Evolutionary conservation across 306 rosid species (phyloP).

Genomic region (Malus orientalis): DNA sequence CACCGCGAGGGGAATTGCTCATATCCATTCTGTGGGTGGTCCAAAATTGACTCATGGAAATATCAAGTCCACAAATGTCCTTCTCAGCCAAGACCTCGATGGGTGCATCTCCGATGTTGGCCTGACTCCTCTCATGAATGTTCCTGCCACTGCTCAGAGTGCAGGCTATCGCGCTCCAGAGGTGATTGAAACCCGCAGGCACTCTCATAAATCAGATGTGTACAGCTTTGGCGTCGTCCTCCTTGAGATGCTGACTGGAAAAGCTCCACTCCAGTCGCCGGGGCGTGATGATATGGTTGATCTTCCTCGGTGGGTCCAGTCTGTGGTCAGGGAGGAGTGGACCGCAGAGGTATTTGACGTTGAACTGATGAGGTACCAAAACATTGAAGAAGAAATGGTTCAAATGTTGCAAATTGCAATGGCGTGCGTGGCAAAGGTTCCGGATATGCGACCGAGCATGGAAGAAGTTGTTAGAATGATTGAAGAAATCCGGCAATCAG

Average conservation of each 20-base stretch:
- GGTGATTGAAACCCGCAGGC: slow-evolving; percentile 81
- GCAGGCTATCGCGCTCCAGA: slow-evolving; percentile 96
- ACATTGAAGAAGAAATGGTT: slow-evolving; percentile 95
- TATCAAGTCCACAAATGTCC: slow-evolving; percentile 82
- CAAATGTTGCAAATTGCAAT: slow-evolving; percentile 95
- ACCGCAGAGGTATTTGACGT: slow-evolving; percentile 93
- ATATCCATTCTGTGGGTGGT: slow-evolving; percentile 76
- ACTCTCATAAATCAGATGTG: slow-evolving; percentile 86
- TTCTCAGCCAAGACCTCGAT: slow-evolving; percentile 63
- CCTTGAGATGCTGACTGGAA: slow-evolving; percentile 86
- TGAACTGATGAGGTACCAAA: slow-evolving; percentile 85
- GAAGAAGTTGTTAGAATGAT: slow-evolving; percentile 84
- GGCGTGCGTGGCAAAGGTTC: slow-evolving; percentile 84
- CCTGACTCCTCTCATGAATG: slow-evolving; percentile 73
- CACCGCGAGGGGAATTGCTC: slow-evolving; percentile 77
- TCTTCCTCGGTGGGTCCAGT: slow-evolving; percentile 97
- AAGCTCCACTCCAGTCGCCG: slow-evolving; percentile 85
- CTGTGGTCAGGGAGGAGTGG: slow-evolving; percentile 98
- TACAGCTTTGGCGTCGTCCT: slow-evolving; percentile 91
- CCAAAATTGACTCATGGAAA: slow-evolving; percentile 83
- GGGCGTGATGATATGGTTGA: slow-evolving; percentile 90
- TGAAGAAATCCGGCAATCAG: slow-evolving; percentile 89
- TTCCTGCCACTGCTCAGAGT: slow-evolving; percentile 62
- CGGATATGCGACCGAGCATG: slow-evolving; percentile 85
- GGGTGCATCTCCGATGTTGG: slow-evolving; percentile 89